Evolutionary conservation across 2,329 filamentous ascomycete genomes (phyloP), one percentile per base, ranked within the genome.

Genomic region (Lecanicillium sp.): DNA sequence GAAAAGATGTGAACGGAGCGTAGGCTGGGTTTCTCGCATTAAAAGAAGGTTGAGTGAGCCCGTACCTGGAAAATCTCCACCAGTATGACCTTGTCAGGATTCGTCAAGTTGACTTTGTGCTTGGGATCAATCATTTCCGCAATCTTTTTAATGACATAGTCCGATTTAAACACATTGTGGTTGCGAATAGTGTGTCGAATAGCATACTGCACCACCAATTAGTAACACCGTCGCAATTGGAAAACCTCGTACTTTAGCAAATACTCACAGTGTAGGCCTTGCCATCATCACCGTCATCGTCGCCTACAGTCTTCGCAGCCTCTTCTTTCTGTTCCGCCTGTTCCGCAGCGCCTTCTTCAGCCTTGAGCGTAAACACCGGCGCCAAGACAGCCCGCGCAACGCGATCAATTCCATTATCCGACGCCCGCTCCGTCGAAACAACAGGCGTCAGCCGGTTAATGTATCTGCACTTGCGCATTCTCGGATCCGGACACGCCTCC

Each of bases 11-110:
- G 22, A 25, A 25, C 7, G 22, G 22, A 11, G 22, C 22, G 22
- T 11, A 25, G n/a, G n/a, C n/a, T n/a, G n/a, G n/a, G n/a, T n/a
- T n/a, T n/a, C n/a, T n/a, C n/a, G n/a, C n/a, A n/a, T n/a, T n/a
- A n/a, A n/a, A n/a, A n/a, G n/a, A 42, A 34, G n/a, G n/a, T n/a
- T n/a, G n/a, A n/a, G n/a, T n/a, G n/a, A n/a, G n/a, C n/a, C n/a
- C 59, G 47, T 70, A 85, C 85, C 73, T 87, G 79, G 58, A 83
- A 90, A 41, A 92, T 73, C 51, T 92, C 85, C 41, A 92, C 77
- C 44, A 90, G 62, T 48, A 92, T 81, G 22, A 89, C 75, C 54
- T 85, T 77, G 61, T 90, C 84, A 25, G 85, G 84, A n/a, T 70
- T 73, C 34, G 70, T 75, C n/a, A 94, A 71, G 51, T 89, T 78